Evolutionary conservation across 441 rosid species (phyloP).

Genomic region (Gossypium aridum): DNA sequence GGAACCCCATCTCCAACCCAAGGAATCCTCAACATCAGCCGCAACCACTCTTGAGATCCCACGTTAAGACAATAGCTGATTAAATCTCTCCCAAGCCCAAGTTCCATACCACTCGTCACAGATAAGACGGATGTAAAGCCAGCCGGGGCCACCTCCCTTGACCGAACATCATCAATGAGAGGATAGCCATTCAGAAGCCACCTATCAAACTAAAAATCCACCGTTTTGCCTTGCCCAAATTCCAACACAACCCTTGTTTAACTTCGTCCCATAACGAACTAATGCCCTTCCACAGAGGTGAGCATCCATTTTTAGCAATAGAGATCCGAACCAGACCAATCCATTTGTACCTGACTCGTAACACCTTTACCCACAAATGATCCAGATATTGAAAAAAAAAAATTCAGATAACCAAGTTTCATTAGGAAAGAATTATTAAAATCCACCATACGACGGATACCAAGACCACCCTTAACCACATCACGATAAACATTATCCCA

Average conservation of each 20-base stretch:
- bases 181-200: background rate
- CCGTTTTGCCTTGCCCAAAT: background rate
- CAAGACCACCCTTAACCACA: background rate
- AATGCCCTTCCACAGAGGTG: background rate
- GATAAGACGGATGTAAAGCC: background rate
- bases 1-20: background rate
- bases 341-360: too few relatives aligned
- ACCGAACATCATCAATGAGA: background rate
- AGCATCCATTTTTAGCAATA: too few relatives aligned
- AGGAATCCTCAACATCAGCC: background rate
- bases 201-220: background rate
- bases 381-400: too few relatives aligned
- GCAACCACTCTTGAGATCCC: background rate
- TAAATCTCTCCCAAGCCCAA: background rate
- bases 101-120: background rate
- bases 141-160: background rate
- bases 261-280: background rate
- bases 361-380: too few relatives aligned
- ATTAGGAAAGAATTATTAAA: too few relatives aligned
- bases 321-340: too few relatives aligned
- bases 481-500: background rate
- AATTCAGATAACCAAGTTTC: too few relatives aligned
- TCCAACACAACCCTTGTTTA: background rate
- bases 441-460: background rate
- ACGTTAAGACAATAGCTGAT: background rate